These are phyloP conservation scores for Globisporangium alternatum DNA, from an alignment of 352 stramenopile species.

Conservation along the genomic window DNA sequence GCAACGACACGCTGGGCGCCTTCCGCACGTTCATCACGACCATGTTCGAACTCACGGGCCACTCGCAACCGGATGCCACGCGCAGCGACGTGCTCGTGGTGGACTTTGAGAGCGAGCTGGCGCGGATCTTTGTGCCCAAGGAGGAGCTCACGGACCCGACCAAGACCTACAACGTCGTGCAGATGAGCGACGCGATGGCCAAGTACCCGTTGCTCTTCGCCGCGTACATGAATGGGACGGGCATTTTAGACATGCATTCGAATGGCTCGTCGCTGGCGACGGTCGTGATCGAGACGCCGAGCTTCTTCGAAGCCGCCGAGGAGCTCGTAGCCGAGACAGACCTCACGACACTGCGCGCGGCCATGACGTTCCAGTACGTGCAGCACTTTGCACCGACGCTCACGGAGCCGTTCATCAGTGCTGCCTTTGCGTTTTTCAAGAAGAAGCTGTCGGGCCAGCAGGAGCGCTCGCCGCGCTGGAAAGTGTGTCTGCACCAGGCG, in stretches of 20 bases:
- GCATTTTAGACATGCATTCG: conserved; percentile 26
- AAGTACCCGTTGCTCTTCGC: conserved; percentile 59
- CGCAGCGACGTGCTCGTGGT: conserved; percentile 62
- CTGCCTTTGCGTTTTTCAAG: conserved; percentile 89
- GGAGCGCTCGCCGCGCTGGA: conserved; percentile 86
- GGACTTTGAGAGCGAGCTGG: conserved; percentile 82
- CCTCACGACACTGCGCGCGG: conserved; percentile 42
- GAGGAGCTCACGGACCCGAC: conserved; percentile 86
- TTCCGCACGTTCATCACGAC: conserved; percentile 79
- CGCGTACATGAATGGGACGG: conserved; percentile 49
- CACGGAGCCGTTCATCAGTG: conserved; percentile 80
- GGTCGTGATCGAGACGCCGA: conserved; percentile 59
- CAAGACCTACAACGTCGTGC: conserved; percentile 89
- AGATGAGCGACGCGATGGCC: conserved; percentile 41
- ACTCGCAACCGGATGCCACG: conserved; percentile 23
- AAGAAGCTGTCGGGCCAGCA: conserved; percentile 76
- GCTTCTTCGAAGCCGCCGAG: conserved; percentile 54
- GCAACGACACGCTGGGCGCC: conserved; percentile 57
- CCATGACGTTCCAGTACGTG: conserved; percentile 61
- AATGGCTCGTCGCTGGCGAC: conserved; percentile 26
- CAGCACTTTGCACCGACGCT: conserved; percentile 32
- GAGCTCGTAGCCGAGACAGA: conserved; percentile 39
- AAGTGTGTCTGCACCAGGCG: conserved; percentile 76
- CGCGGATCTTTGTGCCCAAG: conserved; percentile 84
- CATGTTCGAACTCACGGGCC: conserved; percentile 70